Conservation (phyloP, 768 basidiomycete genomes). For the Mrakia hoshinonis region DNA sequence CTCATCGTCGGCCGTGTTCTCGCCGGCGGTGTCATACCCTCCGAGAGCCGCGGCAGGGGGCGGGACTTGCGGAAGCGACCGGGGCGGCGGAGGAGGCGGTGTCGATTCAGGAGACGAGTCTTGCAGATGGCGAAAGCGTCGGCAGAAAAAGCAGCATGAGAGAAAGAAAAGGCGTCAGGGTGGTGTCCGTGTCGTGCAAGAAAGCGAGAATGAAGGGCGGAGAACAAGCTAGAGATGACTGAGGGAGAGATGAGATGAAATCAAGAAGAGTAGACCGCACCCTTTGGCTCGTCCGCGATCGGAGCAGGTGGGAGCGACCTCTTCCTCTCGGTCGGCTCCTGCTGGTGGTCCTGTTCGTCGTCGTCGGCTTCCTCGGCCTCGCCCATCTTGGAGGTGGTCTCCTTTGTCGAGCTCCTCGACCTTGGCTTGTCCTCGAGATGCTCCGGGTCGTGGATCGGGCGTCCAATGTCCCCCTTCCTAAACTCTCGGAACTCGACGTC, state of each 20-base stretch:
- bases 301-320: neutral
- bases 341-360: neutral
- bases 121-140: neutral
- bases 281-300: neutral
- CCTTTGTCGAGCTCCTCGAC: neutral
- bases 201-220: neutral
- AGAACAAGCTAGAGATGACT: too few species aligned
- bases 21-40: neutral
- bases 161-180: neutral
- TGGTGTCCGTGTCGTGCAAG: neutral
- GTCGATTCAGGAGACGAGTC: neutral
- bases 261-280: neutral
- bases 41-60: neutral
- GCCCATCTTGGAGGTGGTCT: neutral
- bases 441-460: neutral
- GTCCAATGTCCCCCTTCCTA: neutral
- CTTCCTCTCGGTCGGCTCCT: neutral
- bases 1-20: neutral
- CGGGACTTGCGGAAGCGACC: neutral
- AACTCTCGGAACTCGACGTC: slow-evolving; percentile 15
- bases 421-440: neutral
- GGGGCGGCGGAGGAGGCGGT: neutral
- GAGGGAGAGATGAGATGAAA: neutral
- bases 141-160: neutral
- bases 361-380: neutral